Conservation (phyloP, 2,329 filamentous ascomycete species). For the Claviceps quebecensis region DNA sequence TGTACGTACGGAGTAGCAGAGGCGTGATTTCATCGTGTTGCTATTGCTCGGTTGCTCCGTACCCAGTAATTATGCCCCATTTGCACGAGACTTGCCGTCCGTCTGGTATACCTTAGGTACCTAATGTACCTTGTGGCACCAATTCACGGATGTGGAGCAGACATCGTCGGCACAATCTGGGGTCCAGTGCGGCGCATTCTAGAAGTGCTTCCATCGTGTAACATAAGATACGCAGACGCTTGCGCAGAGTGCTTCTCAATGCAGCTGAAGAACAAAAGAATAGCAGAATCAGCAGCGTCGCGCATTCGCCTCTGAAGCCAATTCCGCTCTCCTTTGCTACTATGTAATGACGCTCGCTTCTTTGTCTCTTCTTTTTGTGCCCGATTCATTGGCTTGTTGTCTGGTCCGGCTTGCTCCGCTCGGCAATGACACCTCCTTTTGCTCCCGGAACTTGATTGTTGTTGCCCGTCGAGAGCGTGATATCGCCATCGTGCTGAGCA, state of each 20-base stretch:
- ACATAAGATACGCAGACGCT: neutral
- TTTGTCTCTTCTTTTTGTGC: neutral
- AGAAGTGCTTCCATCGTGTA: neutral
- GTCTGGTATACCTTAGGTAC: no score
- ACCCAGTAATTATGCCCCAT: neutral
- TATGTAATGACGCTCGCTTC: neutral
- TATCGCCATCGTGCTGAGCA: neutral
- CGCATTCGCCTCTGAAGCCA: neutral
- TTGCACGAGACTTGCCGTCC: neutral
- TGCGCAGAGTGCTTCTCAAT: neutral
- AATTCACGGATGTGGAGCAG: neutral
- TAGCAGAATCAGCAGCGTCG: neutral
- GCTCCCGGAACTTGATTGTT: neutral
- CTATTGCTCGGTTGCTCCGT: neutral
- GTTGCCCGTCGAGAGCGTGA: neutral
- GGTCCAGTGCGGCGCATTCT: neutral
- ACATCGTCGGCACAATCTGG: neutral
- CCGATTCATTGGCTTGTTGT: neutral
- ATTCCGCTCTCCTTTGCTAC: neutral
- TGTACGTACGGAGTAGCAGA: no score
- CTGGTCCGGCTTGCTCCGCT: slow-evolving; percentile 1
- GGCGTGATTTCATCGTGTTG: neutral
- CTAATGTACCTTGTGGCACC: neutral
- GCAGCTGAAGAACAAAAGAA: neutral
- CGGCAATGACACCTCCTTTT: neutral